phyloP scores from a whole-genome alignment of 164 flowering plant species.

The Pachysandra terminalis region DNA sequence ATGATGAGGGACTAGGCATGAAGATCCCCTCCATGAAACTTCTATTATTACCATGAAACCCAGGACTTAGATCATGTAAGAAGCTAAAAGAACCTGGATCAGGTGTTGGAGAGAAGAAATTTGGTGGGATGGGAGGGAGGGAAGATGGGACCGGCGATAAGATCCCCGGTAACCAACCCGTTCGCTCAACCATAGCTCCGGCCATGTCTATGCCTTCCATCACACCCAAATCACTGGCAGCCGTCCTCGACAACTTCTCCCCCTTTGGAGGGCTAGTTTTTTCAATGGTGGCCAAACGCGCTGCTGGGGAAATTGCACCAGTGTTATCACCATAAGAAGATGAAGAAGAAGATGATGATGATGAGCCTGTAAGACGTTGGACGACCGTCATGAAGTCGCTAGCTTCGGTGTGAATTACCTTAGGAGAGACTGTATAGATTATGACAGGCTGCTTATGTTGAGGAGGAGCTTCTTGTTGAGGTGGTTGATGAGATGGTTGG shows the following conservation, averaged over 20 bases:
- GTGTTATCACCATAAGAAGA: slow-evolving; percentile 15
- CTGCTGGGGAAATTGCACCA: slow-evolving; percentile 58
- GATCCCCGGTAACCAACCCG: slow-evolving; percentile 49
- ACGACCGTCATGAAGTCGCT: slow-evolving; percentile 38
- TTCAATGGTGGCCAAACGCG: slow-evolving; percentile 56
- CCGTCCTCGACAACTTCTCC: slow-evolving; percentile 8
- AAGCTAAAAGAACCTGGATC: slow-evolving; percentile 27
- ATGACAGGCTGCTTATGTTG: slow-evolving; percentile 46
- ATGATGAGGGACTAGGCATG: slow-evolving; percentile 49
- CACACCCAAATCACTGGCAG: slow-evolving; percentile 1
- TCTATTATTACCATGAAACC: slow-evolving; percentile 28
- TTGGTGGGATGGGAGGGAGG: slow-evolving; percentile 50
- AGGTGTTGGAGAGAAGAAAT: slow-evolving; percentile 53
- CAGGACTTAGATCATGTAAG: slow-evolving; percentile 45
- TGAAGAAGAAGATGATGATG: background rate
- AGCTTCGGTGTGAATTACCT: slow-evolving; percentile 37
- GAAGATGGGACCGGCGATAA: slow-evolving; percentile 75
- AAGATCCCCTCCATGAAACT: slow-evolving; percentile 25
- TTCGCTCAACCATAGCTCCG: background rate
- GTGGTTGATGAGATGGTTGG: slow-evolving; percentile 17
- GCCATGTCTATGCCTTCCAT: slow-evolving; percentile 25
- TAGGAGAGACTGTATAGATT: slow-evolving; percentile 69
- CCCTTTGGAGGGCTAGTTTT: slow-evolving; percentile 36
- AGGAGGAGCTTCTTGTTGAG: slow-evolving; percentile 8
- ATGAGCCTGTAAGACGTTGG: slow-evolving; percentile 43